Conservation (phyloP, 73 alveolate species). For the Stentor roeselii region DNA sequence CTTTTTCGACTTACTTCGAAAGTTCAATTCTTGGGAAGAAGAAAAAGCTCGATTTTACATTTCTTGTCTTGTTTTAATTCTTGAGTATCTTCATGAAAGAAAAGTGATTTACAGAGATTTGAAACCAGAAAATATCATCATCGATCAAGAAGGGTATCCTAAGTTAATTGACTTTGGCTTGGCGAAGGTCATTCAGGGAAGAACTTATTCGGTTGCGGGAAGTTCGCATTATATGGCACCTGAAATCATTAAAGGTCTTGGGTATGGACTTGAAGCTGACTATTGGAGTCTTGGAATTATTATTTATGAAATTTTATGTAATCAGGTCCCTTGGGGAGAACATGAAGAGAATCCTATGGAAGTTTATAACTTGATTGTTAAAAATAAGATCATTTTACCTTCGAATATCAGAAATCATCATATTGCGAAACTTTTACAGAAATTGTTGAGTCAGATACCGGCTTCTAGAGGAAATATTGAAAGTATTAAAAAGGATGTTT, state of each 20-base stretch:
- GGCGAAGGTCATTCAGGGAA: conserved; percentile 35
- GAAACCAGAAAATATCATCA: conserved; percentile 37
- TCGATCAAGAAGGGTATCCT: conserved; percentile 44
- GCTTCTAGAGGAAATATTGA: neutral
- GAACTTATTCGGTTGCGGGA: conserved; percentile 32
- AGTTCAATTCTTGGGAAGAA: conserved; percentile 34
- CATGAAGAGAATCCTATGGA: neutral
- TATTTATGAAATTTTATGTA: conserved; percentile 36
- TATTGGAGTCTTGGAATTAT: conserved; percentile 45
- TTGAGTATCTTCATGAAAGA: conserved; percentile 29
- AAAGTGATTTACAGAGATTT: conserved; percentile 32
- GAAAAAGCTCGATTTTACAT: conserved; percentile 29
- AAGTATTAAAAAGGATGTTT: neutral
- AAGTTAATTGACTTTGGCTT: conserved; percentile 40
- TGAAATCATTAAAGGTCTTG: conserved; percentile 37
- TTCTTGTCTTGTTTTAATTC: conserved; percentile 8
- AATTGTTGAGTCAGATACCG: neutral
- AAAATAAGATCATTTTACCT: neutral
- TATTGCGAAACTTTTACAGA: neutral
- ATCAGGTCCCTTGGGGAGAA: conserved; percentile 32
- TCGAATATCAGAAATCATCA: no score
- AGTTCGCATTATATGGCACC: conserved; percentile 44
- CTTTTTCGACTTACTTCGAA: conserved; percentile 45
- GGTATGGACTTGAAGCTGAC: conserved; percentile 38
- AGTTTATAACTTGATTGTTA: neutral